Evolutionary conservation across 1,284 basidiomycete species (phyloP), one percentile per base, ranked within the genome.

Genomic region (Ceratobasidium sp.): DNA sequence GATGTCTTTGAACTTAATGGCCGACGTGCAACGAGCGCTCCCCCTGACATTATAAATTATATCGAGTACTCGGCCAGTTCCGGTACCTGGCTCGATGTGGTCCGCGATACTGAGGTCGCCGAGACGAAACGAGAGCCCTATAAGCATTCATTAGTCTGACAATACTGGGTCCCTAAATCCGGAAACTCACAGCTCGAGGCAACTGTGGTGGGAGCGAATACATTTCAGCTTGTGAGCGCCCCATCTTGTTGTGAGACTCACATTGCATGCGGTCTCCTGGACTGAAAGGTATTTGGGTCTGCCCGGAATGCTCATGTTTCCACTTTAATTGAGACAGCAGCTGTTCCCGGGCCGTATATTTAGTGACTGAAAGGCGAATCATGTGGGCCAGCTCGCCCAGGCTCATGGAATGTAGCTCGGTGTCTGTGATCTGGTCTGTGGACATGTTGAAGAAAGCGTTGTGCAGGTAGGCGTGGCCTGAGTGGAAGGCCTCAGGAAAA

Each of bases 361-460:
- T 59, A 27, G 22, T 27, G 5, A 71, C 66, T 2, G 66, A 71
- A 29, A 46, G 37, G 22, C 66, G 37, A 34, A 71, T 71, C 66
- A 71, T 31, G 14, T 43, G 24, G 5, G 66, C 66, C 6, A 71
- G 11, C 31, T 71, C 66, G 11, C 53, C 66, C 22, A 71, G 27
- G 7, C 34, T 56, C 66, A 58, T 71, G 29, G 66, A 71, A 16
- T 59, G 53, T 9, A 71, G 22, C 34, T 71, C 22, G 24, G 16
- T 41, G 54, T 48, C 54, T 13, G 53, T 58, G 22, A 71, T 41
- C 7, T 27, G 34, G 24, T 71, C 39, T 13, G 66, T 71, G 41
- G 66, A 46, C 66, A 71, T 71, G 53, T 58, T 59, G 66, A 71
- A 59, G 29, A 58, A 71, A 5, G 66, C 66, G 54, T 71, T 71